Base-by-base conservation (phyloP, 371 early-diverging fungal genomes). In the Rhizopus stolonifer region DNA sequence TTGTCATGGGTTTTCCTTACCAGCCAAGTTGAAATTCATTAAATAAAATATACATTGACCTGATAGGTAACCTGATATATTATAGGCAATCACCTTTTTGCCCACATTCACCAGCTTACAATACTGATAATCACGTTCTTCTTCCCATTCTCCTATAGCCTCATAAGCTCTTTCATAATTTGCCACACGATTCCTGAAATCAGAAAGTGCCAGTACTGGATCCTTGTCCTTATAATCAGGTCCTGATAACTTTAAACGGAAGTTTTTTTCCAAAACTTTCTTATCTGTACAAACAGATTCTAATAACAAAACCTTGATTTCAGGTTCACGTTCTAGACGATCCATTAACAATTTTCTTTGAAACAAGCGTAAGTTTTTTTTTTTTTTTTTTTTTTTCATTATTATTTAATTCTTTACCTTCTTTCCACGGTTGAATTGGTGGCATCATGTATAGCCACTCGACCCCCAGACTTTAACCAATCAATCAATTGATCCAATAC, bases 381-480 rank as follows among this genome's bases (percentile, higher is more conserved):
- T n/a, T n/a, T n/a, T n/a, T n/a, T n/a, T n/a, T n/a, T n/a, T n/a
- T n/a, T n/a, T n/a, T n/a, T n/a, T n/a, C n/a, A n/a, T n/a, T n/a
- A n/a, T n/a, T n/a, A n/a, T n/a, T n/a, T n/a, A n/a, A n/a, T n/a
- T n/a, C n/a, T n/a, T n/a, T 42, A 77, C 81, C 93, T 76, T 64
- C 94, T 70, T 51, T 81, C 82, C 19, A 82, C 56, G 0, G 91
- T 91, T 1, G 93, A 87, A 64, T 94, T 94, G 10, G 94, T 94
- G 0, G 94, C 94, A 67, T 94, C 94, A 56, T 92, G 92, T 40
- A 94, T 90, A 22, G 89, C 94, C 7, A 92, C 88, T 32, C 86
- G 82, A 9, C 90, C 90, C 3, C 69, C 67, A 10, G 67, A 54
- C 29, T 81, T 77, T 36, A 94, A 70, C 94, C 94, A 94, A 6